A percentile compares a stretch with the other conserved stretches of the same genome.
Conservation (phyloP, 2,329 filamentous ascomycete species). For the Fusarium metavorans region DNA sequence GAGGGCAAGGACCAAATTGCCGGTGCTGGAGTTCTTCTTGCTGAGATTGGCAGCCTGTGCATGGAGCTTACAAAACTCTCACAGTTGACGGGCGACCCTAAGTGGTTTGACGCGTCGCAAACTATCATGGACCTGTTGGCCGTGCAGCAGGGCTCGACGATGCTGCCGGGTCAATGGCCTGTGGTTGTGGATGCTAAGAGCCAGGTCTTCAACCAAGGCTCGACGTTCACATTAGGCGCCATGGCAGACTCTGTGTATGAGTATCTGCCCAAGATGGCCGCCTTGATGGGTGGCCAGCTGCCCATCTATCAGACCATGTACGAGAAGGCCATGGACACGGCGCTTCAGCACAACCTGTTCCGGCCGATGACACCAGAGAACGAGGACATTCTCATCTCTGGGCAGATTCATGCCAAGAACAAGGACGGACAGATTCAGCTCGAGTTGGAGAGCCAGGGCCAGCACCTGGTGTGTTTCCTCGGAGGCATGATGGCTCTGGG, state of each 20-base stretch:
- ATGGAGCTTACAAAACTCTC: slow-evolving; percentile 80
- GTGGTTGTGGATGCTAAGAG: slow-evolving; percentile 40
- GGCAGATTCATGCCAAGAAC: slow-evolving; percentile 44
- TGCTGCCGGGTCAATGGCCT: slow-evolving; percentile 80
- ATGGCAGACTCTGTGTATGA: slow-evolving; percentile 75
- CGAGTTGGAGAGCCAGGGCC: slow-evolving; percentile 50
- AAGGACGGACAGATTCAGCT: slow-evolving; percentile 49
- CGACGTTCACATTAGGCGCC: no score
- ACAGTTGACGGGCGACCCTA: slow-evolving; percentile 77
- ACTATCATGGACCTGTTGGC: slow-evolving; percentile 76
- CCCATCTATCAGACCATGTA: slow-evolving; percentile 69
- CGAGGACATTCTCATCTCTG: slow-evolving; percentile 68
- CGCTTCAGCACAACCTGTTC: slow-evolving; percentile 70
- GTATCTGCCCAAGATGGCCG: slow-evolving; percentile 91
- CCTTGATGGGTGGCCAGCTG: slow-evolving; percentile 67
- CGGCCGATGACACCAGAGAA: slow-evolving; percentile 69
- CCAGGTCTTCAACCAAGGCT: slow-evolving; percentile 39
- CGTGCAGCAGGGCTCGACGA: slow-evolving; percentile 72
- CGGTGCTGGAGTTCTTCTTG: slow-evolving; percentile 56
- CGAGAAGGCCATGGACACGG: slow-evolving; percentile 65
- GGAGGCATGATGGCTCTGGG: slow-evolving; percentile 65
- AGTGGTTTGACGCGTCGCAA: slow-evolving; percentile 79
- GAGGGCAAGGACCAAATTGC: slow-evolving; percentile 46
- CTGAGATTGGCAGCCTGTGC: slow-evolving; percentile 72
- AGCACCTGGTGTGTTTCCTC: slow-evolving; percentile 64